Percentiles rank a stretch among this genome's conserved stretches.
Evolutionary conservation across 2,329 filamentous ascomycete genomes (phyloP).

Genomic region (Fonsecaea erecta): DNA sequence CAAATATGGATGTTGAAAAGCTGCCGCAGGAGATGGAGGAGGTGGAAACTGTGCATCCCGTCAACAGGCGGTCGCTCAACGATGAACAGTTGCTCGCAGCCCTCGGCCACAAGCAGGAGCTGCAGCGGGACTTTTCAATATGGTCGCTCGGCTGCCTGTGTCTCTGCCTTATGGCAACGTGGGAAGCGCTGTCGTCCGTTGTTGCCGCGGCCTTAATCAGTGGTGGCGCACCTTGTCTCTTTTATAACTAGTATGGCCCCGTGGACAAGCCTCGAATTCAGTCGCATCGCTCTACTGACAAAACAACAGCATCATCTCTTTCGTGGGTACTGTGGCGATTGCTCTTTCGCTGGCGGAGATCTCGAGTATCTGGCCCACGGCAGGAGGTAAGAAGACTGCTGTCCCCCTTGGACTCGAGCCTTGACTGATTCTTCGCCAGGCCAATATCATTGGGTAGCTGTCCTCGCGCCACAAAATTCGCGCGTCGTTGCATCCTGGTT

Average conservation of each 20-base stretch:
- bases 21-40: neutral
- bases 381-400: constrained; percentile 35
- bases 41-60: neutral
- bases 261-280: neutral
- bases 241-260: constrained; percentile 45
- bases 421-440: neutral
- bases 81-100: constrained; percentile 50
- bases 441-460: constrained; percentile 50
- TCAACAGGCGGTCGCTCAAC: constrained; percentile 21
- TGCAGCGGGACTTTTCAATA: constrained; percentile 54
- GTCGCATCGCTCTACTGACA: constrained; percentile 39
- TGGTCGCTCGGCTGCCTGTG: constrained; percentile 53
- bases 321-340: constrained; percentile 25
- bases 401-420: neutral
- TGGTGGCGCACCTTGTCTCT: constrained; percentile 42
- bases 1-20: constrained; percentile 10
- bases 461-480: constrained; percentile 39
- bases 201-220: constrained; percentile 43
- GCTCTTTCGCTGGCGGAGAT: constrained; percentile 38
- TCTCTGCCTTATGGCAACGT: constrained; percentile 58
- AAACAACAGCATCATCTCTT: constrained; percentile 24
- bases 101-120: constrained; percentile 62
- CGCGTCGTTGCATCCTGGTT: constrained; percentile 22
- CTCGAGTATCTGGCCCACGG: constrained; percentile 40
- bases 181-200: constrained; percentile 56